phyloP scores from a whole-genome alignment of 345 rosid species.

The Citrus maxima region DNA sequence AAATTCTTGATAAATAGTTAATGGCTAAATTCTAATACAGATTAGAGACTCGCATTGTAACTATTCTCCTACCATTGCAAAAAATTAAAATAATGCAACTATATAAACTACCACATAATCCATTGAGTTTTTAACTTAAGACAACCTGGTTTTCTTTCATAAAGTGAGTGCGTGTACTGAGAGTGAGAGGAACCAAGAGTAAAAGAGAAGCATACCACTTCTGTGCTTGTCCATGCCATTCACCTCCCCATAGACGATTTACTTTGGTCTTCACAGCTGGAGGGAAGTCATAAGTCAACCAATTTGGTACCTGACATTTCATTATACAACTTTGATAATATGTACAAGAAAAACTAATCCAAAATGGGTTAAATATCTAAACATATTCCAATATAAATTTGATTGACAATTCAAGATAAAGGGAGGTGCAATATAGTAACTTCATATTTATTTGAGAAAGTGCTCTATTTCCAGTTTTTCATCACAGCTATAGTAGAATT shows the following conservation, averaged over 20 bases:
- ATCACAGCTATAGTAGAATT: neutral
- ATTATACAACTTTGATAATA: conserved; percentile 7
- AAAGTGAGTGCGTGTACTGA: neutral
- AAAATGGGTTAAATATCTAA: neutral
- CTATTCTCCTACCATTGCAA: neutral
- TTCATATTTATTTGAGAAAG: neutral
- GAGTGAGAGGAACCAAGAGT: neutral
- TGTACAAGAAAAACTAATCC: neutral
- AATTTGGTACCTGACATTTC: conserved; percentile 71
- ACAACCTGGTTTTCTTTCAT: neutral
- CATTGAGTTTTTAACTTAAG: neutral
- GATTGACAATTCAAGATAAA: neutral
- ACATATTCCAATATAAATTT: neutral
- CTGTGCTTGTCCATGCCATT: conserved; percentile 99
- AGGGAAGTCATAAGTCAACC: conserved; percentile 95
- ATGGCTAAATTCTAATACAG: neutral
- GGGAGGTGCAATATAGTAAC: neutral
- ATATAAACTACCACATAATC: neutral
- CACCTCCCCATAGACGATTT: conserved; percentile 98
- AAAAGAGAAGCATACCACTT: conserved; percentile 59
- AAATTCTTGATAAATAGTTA: neutral
- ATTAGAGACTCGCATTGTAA: neutral
- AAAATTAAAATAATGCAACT: neutral
- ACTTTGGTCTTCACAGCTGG: conserved; percentile 93
- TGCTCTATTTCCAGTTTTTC: neutral